A percentile compares a stretch with the other conserved stretches of the same genome.
These are phyloP conservation scores for Fusarium circinatum DNA, from an alignment of 2,329 filamentous ascomycete species.

Conservation along the genomic window DNA sequence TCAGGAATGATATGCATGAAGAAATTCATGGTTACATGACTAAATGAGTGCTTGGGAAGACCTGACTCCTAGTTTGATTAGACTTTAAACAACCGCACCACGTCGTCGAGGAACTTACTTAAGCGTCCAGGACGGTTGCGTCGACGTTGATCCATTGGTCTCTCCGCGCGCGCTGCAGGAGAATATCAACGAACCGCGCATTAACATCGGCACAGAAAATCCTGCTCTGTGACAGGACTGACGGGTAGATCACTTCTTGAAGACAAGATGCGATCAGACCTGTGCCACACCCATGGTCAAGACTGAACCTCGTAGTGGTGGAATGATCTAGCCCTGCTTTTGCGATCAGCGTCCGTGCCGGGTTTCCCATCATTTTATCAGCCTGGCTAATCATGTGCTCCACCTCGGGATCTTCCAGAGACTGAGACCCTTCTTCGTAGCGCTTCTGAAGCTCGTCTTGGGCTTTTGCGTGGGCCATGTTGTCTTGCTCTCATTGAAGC, in stretches of 20 bases:
- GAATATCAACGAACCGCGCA: not conserved
- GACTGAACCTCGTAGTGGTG: not conserved
- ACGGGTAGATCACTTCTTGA: accelerated
- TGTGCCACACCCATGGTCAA: not conserved
- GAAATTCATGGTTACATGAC: not conserved
- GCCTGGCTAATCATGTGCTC: accelerated
- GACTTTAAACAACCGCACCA: accelerated
- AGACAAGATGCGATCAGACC: not conserved
- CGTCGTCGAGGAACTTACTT: not conserved
- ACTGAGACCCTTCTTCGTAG: not conserved
- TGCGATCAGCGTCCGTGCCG: not conserved
- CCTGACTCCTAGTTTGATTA: not conserved
- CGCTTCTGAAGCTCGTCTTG: not conserved
- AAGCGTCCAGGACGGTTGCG: accelerated
- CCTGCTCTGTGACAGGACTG: accelerated
- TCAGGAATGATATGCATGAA: not conserved
- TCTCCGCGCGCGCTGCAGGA: not conserved
- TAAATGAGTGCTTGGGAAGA: not conserved
- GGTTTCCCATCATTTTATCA: not conserved
- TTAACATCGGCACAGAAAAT: not conserved
- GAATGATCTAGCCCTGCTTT: not conserved
- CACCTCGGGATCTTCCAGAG: not conserved
- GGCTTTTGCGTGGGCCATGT: not conserved
- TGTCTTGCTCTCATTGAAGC: not conserved
- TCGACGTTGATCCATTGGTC: not conserved